phyloP scores from a whole-genome alignment of 2,329 filamentous ascomycete species.

The Hyphodiscus sp. region DNA sequence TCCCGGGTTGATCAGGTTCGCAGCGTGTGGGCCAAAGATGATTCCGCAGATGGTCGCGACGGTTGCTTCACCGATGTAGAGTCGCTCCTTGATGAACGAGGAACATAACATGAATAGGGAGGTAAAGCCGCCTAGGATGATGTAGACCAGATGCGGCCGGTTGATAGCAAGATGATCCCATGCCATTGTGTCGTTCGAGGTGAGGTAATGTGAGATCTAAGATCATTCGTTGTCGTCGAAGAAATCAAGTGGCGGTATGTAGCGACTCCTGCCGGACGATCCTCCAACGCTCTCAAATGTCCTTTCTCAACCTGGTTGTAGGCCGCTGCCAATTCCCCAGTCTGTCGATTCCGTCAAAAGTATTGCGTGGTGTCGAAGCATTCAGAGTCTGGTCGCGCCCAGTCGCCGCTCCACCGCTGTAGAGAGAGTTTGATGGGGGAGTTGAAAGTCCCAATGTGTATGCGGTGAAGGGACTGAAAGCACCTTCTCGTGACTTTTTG shows the following conservation, averaged over 20 bases:
- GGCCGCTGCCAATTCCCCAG: conserved; percentile 24
- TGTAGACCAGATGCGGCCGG: conserved; percentile 94
- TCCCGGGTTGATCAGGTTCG: conserved; percentile 69
- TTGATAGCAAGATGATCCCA: conserved; percentile 82
- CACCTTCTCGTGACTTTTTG: background rate
- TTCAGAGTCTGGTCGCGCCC: conserved; percentile 40
- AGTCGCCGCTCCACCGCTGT: conserved; percentile 37
- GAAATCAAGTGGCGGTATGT: background rate
- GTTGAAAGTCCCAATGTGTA: background rate
- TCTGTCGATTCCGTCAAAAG: conserved; percentile 29
- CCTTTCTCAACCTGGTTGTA: conserved; percentile 10
- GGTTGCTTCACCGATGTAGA: conserved; percentile 98
- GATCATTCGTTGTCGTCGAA: background rate
- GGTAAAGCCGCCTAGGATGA: conserved; percentile 96
- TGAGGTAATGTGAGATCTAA: background rate
- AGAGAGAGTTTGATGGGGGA: background rate
- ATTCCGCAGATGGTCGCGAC: conserved; percentile 84
- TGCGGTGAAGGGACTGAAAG: conserved; percentile 2
- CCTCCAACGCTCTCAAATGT: background rate
- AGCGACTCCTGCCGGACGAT: background rate
- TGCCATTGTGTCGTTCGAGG: conserved; percentile 48
- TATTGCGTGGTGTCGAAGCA: conserved; percentile 33
- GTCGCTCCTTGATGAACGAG: conserved; percentile 93
- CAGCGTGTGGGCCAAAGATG: conserved; percentile 81
- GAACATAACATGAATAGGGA: conserved; percentile 98